These are phyloP conservation scores for Inga oerstediana DNA, from an alignment of 306 rosid genomes.

Conservation along the genomic window DNA sequence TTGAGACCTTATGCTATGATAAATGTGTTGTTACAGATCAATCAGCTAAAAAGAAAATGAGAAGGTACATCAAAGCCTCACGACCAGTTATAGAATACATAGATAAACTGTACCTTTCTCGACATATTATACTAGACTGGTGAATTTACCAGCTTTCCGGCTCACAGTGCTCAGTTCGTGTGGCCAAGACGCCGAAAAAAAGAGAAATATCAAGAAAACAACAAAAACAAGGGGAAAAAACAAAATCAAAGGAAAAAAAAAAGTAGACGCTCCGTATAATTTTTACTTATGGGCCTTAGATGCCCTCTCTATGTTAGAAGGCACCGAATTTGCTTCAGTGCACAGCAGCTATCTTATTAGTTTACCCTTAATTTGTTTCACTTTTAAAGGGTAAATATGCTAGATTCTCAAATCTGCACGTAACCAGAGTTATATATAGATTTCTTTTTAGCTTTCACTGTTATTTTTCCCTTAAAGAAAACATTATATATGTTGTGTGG, in stretches of 20 bases:
- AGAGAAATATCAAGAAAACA: neutral
- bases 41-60: conserved; percentile 88
- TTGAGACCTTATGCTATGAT: conserved; percentile 10
- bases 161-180: neutral
- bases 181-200: neutral
- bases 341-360: neutral
- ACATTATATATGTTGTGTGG: neutral
- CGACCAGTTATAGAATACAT: conserved; percentile 73
- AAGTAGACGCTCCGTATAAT: neutral
- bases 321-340: conserved; percentile 24
- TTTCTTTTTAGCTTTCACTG: too few species aligned
- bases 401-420: conserved; percentile 19
- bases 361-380: neutral
- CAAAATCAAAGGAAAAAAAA: neutral
- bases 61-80: conserved; percentile 68
- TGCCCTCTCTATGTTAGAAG: conserved; percentile 19
- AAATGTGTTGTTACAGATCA: conserved; percentile 56
- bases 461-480: neutral
- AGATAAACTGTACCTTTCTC: conserved; percentile 73
- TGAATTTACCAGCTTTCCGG: conserved; percentile 38
- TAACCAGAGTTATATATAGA: neutral
- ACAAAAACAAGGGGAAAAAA: neutral
- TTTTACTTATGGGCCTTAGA: neutral
- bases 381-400: conserved; percentile 24
- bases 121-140: conserved; percentile 82